Evolutionary conservation across 2,329 filamentous ascomycete species (phyloP).

Genomic region (Sphaerulina musiva): DNA sequence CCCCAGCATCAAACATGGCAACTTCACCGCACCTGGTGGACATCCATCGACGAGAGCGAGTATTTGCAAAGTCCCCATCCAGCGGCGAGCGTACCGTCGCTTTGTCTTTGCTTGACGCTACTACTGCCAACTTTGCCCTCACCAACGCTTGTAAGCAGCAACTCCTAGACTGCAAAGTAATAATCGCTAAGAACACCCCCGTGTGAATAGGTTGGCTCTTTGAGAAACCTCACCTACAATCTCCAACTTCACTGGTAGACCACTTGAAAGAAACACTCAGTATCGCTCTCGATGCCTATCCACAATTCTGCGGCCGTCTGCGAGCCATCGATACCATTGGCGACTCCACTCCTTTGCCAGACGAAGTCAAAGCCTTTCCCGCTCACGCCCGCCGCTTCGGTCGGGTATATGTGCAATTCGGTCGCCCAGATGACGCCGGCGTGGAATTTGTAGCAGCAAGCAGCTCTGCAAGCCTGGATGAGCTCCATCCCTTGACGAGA

Average conservation of each 20-base stretch:
- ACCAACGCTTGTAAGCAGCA: not conserved
- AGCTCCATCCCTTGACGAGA: not conserved
- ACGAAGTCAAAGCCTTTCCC: not conserved
- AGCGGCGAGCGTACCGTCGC: not conserved
- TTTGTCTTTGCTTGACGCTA: not conserved
- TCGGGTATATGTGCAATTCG: not conserved
- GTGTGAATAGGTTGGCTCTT: not conserved
- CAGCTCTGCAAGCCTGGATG: not conserved
- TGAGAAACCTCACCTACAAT: not conserved
- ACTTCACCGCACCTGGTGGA: not conserved
- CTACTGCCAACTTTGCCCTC: not conserved
- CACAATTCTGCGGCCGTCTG: not conserved
- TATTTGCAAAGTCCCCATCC: not conserved
- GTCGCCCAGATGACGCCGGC: not conserved
- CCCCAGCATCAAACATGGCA: not conserved
- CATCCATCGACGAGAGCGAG: not conserved
- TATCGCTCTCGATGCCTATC: not conserved
- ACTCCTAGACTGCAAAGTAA: no score
- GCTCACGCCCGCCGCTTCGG: not conserved
- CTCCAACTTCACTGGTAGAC: not conserved
- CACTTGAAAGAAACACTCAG: not conserved
- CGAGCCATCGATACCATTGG: not conserved
- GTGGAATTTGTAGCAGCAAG: not conserved
- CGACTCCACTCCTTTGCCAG: not conserved
- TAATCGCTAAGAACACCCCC: no score